A percentile compares a stretch with the other conserved stretches of the same genome.
phyloP scores from a whole-genome alignment of 192 early-diverging fungal genomes.

The Backusella mclennaniae region DNA sequence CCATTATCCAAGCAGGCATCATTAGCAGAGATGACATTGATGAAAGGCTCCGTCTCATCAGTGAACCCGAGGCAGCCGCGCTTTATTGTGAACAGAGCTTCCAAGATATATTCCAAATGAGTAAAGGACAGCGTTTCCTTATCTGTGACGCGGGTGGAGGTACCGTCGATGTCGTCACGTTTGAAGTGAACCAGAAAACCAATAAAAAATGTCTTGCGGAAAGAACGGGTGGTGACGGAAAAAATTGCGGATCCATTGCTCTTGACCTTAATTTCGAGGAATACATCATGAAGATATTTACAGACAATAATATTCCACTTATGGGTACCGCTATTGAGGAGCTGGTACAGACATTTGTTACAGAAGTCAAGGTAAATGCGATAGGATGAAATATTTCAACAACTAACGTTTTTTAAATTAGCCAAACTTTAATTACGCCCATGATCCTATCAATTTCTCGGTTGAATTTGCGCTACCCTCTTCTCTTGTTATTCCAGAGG shows the following conservation, averaged over 20 bases:
- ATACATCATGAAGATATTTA: conserved; percentile 16
- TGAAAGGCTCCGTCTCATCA: neutral
- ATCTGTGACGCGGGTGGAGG: conserved; percentile 47
- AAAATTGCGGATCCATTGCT: conserved; percentile 42
- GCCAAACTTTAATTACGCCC: neutral
- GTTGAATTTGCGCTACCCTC: neutral
- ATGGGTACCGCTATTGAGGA: neutral
- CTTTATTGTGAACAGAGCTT: conserved; percentile 20
- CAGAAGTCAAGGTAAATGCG: neutral
- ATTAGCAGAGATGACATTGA: neutral
- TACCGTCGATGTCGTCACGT: conserved; percentile 42
- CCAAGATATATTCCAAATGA: conserved; percentile 33
- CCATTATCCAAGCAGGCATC: neutral
- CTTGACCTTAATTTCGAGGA: conserved; percentile 39
- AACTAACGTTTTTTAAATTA: neutral
- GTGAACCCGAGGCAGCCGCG: neutral
- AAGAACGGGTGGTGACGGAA: conserved; percentile 39
- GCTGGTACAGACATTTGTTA: conserved; percentile 11
- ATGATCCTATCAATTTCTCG: neutral
- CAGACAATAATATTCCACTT: neutral
- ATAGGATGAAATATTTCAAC: too few relatives aligned
- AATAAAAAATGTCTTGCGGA: conserved; percentile 14
- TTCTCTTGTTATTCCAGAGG: neutral
- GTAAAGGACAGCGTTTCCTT: conserved; percentile 40
- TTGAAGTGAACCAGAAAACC: conserved; percentile 24